A percentile compares a stretch with the other conserved stretches of the same genome.
Conservation (phyloP, 352 stramenopile species). For the Albugo candida region DNA sequence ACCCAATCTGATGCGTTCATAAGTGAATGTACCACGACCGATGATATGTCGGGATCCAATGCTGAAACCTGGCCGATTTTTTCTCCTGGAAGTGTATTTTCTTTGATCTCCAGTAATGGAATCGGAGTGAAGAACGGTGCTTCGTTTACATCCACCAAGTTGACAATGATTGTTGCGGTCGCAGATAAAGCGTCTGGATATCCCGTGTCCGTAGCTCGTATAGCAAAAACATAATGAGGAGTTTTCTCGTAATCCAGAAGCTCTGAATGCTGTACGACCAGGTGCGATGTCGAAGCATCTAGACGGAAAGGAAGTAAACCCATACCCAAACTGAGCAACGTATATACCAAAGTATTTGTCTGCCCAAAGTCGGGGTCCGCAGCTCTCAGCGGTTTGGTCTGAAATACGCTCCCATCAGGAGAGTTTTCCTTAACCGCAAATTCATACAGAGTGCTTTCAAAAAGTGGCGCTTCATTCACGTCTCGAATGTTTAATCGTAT, state of each 20-base stretch:
- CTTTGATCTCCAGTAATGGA: conserved; percentile 13
- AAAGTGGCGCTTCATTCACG: conserved; percentile 29
- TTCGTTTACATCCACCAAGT: conserved; percentile 31
- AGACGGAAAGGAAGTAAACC: conserved; percentile 22
- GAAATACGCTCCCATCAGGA: conserved; percentile 13
- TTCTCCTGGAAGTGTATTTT: conserved; percentile 15
- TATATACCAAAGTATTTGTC: conserved; percentile 23
- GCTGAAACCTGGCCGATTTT: conserved; percentile 19
- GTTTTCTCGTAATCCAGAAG: conserved; percentile 27
- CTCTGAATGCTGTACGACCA: conserved; percentile 19
- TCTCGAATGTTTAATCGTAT: conserved; percentile 23
- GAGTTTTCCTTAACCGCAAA: conserved; percentile 27
- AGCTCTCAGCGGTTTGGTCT: conserved; percentile 21
- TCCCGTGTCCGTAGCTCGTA: conserved; percentile 21
- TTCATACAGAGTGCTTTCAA: conserved; percentile 16
- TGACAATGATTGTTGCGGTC: conserved; percentile 13
- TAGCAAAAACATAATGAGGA: conserved; percentile 17
- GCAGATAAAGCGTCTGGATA: conserved; percentile 17
- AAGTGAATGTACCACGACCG: conserved; percentile 8
- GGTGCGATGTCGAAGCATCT: conserved; percentile 28
- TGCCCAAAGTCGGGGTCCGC: conserved; percentile 26
- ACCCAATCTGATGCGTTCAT: conserved; percentile 18
- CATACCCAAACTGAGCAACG: conserved; percentile 18
- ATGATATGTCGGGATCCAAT: conserved; percentile 16
- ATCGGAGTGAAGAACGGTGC: conserved; percentile 15